A percentile compares a stretch with the other conserved stretches of the same genome.
Evolutionary conservation across 805 yeast genomes (phyloP).

Genomic region (Geotrichum ghanense): DNA sequence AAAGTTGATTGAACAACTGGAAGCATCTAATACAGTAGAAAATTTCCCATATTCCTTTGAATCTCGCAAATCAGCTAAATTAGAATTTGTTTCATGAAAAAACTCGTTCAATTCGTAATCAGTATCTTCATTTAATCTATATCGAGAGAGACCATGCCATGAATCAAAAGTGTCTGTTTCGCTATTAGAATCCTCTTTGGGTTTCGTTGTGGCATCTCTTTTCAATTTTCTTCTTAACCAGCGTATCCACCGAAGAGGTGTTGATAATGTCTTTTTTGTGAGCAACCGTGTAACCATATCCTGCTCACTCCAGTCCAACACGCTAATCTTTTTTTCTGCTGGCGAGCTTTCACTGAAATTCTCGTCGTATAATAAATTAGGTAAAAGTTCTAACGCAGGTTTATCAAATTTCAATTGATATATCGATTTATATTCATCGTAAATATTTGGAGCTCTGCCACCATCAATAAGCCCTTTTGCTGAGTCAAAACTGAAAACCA

Average conservation of each 20-base stretch:
- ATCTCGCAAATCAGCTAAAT: background rate
- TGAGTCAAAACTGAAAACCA: constrained; percentile 47
- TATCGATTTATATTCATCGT: constrained; percentile 47
- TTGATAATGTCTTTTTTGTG: background rate
- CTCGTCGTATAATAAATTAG: constrained; percentile 52
- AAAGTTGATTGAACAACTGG: constrained; percentile 41
- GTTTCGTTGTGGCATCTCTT: background rate
- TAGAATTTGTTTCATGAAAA: constrained; percentile 23
- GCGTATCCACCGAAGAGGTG: too few species aligned
- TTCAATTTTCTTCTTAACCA: background rate
- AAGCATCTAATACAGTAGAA: constrained; percentile 56
- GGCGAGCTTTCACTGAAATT: constrained; percentile 4
- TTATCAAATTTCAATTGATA: constrained; percentile 36
- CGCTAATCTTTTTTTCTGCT: constrained; percentile 5
- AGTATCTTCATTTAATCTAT: constrained; percentile 33
- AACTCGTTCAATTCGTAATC: constrained; percentile 24
- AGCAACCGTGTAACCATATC: background rate
- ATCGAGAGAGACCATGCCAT: constrained; percentile 80
- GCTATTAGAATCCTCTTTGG: background rate
- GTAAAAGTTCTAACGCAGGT: constrained; percentile 50
- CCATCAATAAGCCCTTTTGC: constrained; percentile 52
- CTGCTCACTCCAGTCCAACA: constrained; percentile 1
- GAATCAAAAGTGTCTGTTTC: constrained; percentile 14
- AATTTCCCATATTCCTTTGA: constrained; percentile 71
- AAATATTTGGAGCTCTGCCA: constrained; percentile 32